Conservation (phyloP, 1,139 yeast species). For the Diutina mesorugosa region DNA sequence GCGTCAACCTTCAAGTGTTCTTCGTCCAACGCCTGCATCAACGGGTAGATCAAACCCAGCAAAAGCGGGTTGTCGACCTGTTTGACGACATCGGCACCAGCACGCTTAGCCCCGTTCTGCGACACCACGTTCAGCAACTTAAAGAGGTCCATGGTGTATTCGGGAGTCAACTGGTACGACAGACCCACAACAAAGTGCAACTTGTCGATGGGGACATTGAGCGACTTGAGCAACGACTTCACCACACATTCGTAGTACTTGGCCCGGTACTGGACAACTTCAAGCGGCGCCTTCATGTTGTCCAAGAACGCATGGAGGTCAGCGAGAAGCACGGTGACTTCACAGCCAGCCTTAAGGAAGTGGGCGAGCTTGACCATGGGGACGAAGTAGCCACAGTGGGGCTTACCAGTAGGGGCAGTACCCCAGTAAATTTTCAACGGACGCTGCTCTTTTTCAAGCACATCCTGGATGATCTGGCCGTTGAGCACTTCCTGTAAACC, state of each 20-base stretch:
- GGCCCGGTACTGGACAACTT: constrained; percentile 80
- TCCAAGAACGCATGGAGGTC: constrained; percentile 95
- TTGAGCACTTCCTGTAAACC: constrained; percentile 87
- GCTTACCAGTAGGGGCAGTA: constrained; percentile 81
- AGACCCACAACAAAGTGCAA: constrained; percentile 80
- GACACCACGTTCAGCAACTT: constrained; percentile 71
- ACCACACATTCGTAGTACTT: constrained; percentile 75
- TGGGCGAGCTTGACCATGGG: constrained; percentile 96
- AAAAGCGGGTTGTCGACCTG: constrained; percentile 91
- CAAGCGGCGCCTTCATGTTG: constrained; percentile 96
- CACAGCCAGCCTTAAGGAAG: constrained; percentile 91
- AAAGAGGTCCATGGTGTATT: constrained; percentile 84
- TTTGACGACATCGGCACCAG: constrained; percentile 99
- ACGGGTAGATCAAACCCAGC: constrained; percentile 90
- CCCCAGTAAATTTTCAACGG: constrained; percentile 94
- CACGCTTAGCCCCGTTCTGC: constrained; percentile 95
- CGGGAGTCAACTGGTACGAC: constrained; percentile 65
- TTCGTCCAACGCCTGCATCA: constrained; percentile 98
- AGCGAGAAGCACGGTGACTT: constrained; percentile 86
- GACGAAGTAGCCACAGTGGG: constrained; percentile 97
- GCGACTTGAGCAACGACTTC: constrained; percentile 72
- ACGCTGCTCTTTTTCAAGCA: constrained; percentile 68
- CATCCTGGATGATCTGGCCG: constrained; percentile 75
- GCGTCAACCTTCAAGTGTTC: constrained; percentile 81
- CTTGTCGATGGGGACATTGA: constrained; percentile 85